Evolutionary conservation across 768 basidiomycete species (phyloP), one percentile per base, ranked within the genome.

Genomic region (Auricularia auricula-judae): DNA sequence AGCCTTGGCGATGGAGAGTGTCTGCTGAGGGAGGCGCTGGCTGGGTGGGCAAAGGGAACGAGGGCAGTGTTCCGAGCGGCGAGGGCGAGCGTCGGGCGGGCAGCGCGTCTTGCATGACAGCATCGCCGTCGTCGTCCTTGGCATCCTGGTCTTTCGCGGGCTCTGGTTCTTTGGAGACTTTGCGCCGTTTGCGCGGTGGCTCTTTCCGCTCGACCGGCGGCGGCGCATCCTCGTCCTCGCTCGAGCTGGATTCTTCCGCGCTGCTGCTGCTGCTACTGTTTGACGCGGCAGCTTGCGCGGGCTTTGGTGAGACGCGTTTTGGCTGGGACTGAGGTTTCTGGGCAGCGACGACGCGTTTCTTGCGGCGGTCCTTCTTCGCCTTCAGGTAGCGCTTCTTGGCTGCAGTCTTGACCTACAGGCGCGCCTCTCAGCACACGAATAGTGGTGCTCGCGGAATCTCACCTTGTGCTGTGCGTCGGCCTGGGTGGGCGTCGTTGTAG

Each of bases 301-400:
- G 67, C 65, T 29, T 29, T 29, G 29, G 29, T 2, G 29, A 29
- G 29, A 35, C 62, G 43, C 61, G 64, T 65, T 71, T 71, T 62
- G 51, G 70, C 68, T 69, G 71, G 34, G 71, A 42, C 42, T 68
- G 67, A 10, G 74, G 71, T 23, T 65, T 67, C 34, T 74, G 67
- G 29, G 71, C 70, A 8, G 73, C 70, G 29, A 69, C 62, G 61
- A 77, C 81, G 65, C 75, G 75, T 61, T 75, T 78, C 74, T 87
- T 89, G 71, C 82, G 81, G 64, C 86, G 79, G 62, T 82, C 79
- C 67, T 83, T 84, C 76, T 93, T 93, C 61, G 84, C 83, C 71
- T 82, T 85, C 53, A 91, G 76, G 72, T 93, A 91, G 65, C 86
- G 78, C 68, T 83, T 74, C 72, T 91, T 89, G 1, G 88, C 86